phyloP scores from a whole-genome alignment of 805 yeast genomes.

The Candida ovalis region DNA sequence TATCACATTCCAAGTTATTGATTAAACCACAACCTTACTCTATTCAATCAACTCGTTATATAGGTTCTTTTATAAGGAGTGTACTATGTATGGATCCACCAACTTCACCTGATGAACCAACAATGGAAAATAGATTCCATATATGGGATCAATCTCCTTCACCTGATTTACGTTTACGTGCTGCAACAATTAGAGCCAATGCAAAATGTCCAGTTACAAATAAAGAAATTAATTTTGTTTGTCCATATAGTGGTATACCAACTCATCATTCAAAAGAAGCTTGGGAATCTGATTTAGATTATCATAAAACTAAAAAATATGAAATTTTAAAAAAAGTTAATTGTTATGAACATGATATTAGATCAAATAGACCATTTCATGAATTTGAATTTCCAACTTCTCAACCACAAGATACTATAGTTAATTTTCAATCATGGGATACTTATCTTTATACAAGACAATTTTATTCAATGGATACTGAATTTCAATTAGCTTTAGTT shows the following conservation, averaged over 20 bases:
- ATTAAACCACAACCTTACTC: background rate
- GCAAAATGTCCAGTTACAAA: slow-evolving; percentile 91
- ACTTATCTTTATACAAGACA: slow-evolving; percentile 87
- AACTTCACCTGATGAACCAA: slow-evolving; percentile 61
- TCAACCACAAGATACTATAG: slow-evolving; percentile 69
- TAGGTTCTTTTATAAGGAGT: slow-evolving; percentile 34
- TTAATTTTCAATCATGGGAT: slow-evolving; percentile 88
- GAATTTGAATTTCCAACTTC: slow-evolving; percentile 90
- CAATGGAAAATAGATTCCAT: slow-evolving; percentile 69
- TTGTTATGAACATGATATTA: slow-evolving; percentile 88
- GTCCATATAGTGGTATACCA: slow-evolving; percentile 94
- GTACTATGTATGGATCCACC: slow-evolving; percentile 54
- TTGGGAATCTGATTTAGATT: slow-evolving; percentile 76
- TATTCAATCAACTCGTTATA: slow-evolving; percentile 12
- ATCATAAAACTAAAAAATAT: slow-evolving; percentile 64
- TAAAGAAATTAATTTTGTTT: slow-evolving; percentile 73
- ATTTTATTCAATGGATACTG: slow-evolving; percentile 94
- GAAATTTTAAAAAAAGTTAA: slow-evolving; percentile 82
- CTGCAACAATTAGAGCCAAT: slow-evolving; percentile 81
- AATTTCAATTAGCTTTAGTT: slow-evolving; percentile 91
- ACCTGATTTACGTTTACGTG: slow-evolving; percentile 82
- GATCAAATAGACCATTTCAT: slow-evolving; percentile 92
- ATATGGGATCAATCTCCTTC: slow-evolving; percentile 93
- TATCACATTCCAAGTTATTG: background rate
- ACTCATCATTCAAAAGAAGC: slow-evolving; percentile 90